phyloP scores from a whole-genome alignment of 257 asterid species.

The Solanum commersonii region DNA sequence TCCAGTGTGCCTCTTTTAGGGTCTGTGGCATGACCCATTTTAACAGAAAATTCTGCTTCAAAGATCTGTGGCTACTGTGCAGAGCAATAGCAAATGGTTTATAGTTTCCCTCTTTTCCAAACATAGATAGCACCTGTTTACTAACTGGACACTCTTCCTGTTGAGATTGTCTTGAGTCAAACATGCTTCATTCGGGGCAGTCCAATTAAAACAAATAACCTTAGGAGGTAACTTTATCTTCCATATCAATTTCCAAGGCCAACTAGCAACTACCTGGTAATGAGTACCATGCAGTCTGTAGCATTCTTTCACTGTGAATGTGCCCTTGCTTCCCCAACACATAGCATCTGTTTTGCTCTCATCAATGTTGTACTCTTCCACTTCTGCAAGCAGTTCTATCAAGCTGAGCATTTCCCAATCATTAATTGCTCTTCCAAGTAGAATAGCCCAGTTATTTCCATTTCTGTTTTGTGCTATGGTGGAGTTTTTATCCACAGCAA shows the following conservation, averaged over 20 bases:
- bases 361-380: background rate
- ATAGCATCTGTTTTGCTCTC: background rate
- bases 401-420: background rate
- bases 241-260: background rate
- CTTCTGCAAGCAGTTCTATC: background rate
- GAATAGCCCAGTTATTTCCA: background rate
- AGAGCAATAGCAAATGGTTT: background rate
- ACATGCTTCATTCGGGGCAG: background rate
- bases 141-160: background rate
- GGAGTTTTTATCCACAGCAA: background rate
- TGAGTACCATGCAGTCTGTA: background rate
- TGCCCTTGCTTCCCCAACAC: background rate
- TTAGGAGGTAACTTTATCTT: background rate
- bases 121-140: background rate
- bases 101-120: background rate
- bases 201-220: background rate
- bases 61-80: background rate
- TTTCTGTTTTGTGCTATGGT: background rate
- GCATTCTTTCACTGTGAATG: background rate
- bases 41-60: background rate
- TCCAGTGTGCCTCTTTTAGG: background rate
- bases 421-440: background rate
- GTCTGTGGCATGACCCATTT: background rate
- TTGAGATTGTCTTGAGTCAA: background rate
- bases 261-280: background rate